Percentiles rank a stretch among this genome's conserved stretches.
Evolutionary conservation across 306 rosid genomes (phyloP).

Genomic region (Dryas alaskensis): DNA sequence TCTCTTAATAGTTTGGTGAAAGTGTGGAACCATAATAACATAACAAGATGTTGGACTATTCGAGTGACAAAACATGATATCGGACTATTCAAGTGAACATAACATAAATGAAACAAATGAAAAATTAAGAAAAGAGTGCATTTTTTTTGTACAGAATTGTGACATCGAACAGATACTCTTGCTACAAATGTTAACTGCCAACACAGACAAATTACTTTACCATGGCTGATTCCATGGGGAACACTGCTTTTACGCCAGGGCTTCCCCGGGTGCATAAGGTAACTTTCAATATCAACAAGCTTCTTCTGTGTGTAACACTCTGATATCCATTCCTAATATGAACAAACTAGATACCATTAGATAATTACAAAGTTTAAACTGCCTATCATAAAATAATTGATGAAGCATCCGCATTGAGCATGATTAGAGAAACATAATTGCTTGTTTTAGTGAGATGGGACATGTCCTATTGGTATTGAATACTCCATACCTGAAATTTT

Average conservation of each 20-base stretch:
- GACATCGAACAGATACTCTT: not conserved
- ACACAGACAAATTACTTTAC: slow-evolving; percentile 33
- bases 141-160: not conserved
- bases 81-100: not conserved
- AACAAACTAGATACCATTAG: slow-evolving; percentile 8
- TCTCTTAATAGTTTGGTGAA: too few species aligned
- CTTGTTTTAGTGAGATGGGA: not conserved
- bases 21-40: too few species aligned
- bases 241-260: slow-evolving; percentile 77
- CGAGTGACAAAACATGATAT: too few species aligned
- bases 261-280: slow-evolving; percentile 76
- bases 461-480: not conserved
- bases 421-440: not conserved
- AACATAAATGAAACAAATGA: not conserved
- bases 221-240: slow-evolving; percentile 41
- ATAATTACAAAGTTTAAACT: slow-evolving; percentile 2
- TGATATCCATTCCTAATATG: slow-evolving; percentile 77
- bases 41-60: too few species aligned
- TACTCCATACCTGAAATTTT: too few species aligned
- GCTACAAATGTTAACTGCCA: not conserved
- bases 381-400: slow-evolving; percentile 13
- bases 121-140: not conserved
- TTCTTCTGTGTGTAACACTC: slow-evolving; percentile 70
- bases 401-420: slow-evolving; percentile 1
- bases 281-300: slow-evolving; percentile 77